Evolutionary conservation across 2,329 filamentous ascomycete species (phyloP).

Genomic region (Cadophora gregata): DNA sequence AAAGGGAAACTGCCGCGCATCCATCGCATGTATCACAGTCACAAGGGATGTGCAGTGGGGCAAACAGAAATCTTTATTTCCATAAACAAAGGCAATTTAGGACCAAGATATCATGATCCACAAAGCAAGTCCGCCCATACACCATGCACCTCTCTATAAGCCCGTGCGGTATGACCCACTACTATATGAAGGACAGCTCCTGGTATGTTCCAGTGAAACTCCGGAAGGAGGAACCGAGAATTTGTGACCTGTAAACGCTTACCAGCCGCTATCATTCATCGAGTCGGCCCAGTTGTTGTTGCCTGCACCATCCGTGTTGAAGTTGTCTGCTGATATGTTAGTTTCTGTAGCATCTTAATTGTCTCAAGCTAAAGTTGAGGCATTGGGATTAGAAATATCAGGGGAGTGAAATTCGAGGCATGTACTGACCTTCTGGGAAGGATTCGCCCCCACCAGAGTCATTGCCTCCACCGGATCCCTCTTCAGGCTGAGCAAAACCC

Average conservation of each 20-base stretch:
- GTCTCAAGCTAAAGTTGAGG: too few relatives aligned
- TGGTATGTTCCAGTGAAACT: not conserved
- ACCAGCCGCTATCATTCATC: not conserved
- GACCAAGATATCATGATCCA: conserved; percentile 1
- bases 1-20: too few relatives aligned
- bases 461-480: not conserved
- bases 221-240: not conserved
- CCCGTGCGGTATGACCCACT: not conserved
- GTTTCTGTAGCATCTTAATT: too few relatives aligned
- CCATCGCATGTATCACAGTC: too few relatives aligned
- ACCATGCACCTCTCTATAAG: not conserved
- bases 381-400: too few relatives aligned
- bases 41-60: too few relatives aligned
- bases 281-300: not conserved
- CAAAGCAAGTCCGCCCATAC: not conserved
- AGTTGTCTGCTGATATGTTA: too few relatives aligned
- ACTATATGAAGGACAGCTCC: not conserved
- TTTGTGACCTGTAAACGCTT: not conserved
- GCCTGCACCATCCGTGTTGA: not conserved
- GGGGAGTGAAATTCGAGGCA: too few relatives aligned
- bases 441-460: not conserved
- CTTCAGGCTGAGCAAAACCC: not conserved
- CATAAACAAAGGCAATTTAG: not conserved
- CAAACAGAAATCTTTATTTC: not conserved
- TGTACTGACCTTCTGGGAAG: not conserved